Base-by-base conservation (phyloP, 148 eudicot genomes). In the Rhododendron williamsianum region DNA sequence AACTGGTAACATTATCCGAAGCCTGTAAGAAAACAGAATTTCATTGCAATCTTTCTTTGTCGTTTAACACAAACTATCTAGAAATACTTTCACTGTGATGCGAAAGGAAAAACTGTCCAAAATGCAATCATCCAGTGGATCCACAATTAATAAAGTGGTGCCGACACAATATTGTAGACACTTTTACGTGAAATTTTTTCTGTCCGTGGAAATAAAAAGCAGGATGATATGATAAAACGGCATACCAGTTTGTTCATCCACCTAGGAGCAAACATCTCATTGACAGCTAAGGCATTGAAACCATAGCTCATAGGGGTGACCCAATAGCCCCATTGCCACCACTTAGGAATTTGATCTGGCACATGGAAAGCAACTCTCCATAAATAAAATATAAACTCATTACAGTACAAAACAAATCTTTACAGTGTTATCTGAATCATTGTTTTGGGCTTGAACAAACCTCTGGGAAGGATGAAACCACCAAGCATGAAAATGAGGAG, bases 271-370 rank as follows among this genome's bases (percentile, higher is more conserved):
- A 90, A 90, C 99, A 97, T 92, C 89, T 97, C 99, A 82, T 97
- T 97, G 8, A 95, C 98, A 41, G 94, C 89, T 6, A 97, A 78
- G 83, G 98, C 92, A 81, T 97, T 95, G 92, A 90, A 97, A 67
- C 92, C 93, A 81, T 97, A 97, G 36, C 92, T 89, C 90, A 97
- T 81, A 30, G 99, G 99, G n/a, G 98, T 92, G 73, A 91, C 85
- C 98, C 97, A 96, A 86, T 92, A 95, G 30, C 92, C 98, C 99
- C 99, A 97, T 16, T 90, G 76, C 94, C 97, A 89, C 99, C 99
- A 95, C 6, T 74, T 85, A 1, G 97, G 97, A 84, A 97, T 97
- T 86, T 87, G 82, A 63, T 84, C 99, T 96, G 91, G 38, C 46
- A 82, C 43, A 77, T 7, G 71, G 38, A 51, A 52, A 87, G 33